Evolutionary conservation across 2,329 filamentous ascomycete species (phyloP).

Genomic region (Aspergillus flavus): DNA sequence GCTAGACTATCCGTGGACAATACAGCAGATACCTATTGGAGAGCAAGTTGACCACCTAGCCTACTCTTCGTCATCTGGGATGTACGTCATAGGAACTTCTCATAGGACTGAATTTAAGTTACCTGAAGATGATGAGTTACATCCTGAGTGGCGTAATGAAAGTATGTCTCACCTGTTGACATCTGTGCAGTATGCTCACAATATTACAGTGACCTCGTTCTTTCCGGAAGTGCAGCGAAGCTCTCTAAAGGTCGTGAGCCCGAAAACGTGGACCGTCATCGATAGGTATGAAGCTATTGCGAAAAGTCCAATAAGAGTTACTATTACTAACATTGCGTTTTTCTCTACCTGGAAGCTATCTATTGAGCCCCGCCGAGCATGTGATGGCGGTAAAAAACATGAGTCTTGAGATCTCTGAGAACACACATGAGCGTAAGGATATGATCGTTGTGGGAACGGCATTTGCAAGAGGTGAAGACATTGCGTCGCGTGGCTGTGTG

Average conservation of each 20-base stretch:
- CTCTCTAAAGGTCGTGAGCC: constrained; percentile 75
- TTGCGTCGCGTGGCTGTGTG: constrained; percentile 79
- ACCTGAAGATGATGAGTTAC: constrained; percentile 81
- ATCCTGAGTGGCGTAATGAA: constrained; percentile 78
- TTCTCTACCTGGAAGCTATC: constrained; percentile 46
- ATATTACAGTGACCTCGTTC: constrained; percentile 52
- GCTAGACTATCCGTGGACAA: constrained; percentile 75
- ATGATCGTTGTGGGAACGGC: constrained; percentile 85
- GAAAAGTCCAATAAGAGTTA: neutral
- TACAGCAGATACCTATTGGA: constrained; percentile 70
- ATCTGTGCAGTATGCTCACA: constrained; percentile 13
- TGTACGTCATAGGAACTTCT: constrained; percentile 77
- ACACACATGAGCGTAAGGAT: constrained; percentile 81
- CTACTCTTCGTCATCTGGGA: constrained; percentile 73
- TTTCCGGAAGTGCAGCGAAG: constrained; percentile 72
- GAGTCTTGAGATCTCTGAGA: constrained; percentile 86
- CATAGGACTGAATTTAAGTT: constrained; percentile 73
- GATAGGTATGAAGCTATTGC: constrained; percentile 56
- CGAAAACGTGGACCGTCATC: constrained; percentile 75
- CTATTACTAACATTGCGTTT: constrained; percentile 17
- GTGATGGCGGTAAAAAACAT: constrained; percentile 82
- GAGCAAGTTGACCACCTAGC: constrained; percentile 72
- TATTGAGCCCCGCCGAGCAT: constrained; percentile 73
- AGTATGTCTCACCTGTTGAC: constrained; percentile 41
- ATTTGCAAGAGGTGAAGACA: constrained; percentile 84